These are phyloP conservation scores for Aspergillus steynii DNA, from an alignment of 495 filamentous ascomycete genomes.

Conservation along the genomic window DNA sequence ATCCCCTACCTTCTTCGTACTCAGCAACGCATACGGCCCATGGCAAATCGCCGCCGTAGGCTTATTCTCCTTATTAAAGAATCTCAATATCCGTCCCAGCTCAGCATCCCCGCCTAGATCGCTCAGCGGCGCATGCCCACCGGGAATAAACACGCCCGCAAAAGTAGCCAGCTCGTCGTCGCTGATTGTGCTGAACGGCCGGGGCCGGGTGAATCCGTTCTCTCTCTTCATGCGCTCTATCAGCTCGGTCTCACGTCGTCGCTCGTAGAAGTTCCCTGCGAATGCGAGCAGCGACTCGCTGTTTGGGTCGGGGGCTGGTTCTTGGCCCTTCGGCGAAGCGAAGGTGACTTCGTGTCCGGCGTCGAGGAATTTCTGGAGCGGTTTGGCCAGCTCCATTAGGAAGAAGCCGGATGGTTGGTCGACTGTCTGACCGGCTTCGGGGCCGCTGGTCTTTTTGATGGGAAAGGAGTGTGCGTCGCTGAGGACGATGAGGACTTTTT, in stretches of 20 bases:
- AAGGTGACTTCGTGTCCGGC: slow-evolving; percentile 40
- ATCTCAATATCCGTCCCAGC: slow-evolving; percentile 36
- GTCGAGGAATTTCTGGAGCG: slow-evolving; percentile 37
- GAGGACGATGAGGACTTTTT: slow-evolving; percentile 45
- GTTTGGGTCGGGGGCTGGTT: slow-evolving; percentile 37
- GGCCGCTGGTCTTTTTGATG: slow-evolving; percentile 30
- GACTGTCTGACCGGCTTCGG: slow-evolving; percentile 26
- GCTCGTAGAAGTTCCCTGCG: slow-evolving; percentile 45
- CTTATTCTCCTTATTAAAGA: slow-evolving; percentile 38
- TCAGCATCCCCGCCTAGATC: slow-evolving; percentile 40
- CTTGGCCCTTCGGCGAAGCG: slow-evolving; percentile 34
- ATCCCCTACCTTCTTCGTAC: slow-evolving; percentile 30
- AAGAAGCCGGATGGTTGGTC: slow-evolving; percentile 44
- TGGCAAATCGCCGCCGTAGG: slow-evolving; percentile 44
- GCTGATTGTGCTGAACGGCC: slow-evolving; percentile 10
- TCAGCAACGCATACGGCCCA: slow-evolving; percentile 42
- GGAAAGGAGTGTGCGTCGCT: slow-evolving; percentile 39
- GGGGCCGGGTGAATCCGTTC: slow-evolving; percentile 23
- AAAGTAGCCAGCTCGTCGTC: neutral
- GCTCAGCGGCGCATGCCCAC: slow-evolving; percentile 41
- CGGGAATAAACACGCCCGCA: slow-evolving; percentile 34
- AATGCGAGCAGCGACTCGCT: slow-evolving; percentile 36
- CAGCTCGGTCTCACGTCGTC: slow-evolving; percentile 33
- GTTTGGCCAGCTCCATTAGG: slow-evolving; percentile 46
- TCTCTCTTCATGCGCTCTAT: slow-evolving; percentile 40